Conservation (phyloP, 1,139 yeast species). For the Lodderomyces jiufengensis region DNA sequence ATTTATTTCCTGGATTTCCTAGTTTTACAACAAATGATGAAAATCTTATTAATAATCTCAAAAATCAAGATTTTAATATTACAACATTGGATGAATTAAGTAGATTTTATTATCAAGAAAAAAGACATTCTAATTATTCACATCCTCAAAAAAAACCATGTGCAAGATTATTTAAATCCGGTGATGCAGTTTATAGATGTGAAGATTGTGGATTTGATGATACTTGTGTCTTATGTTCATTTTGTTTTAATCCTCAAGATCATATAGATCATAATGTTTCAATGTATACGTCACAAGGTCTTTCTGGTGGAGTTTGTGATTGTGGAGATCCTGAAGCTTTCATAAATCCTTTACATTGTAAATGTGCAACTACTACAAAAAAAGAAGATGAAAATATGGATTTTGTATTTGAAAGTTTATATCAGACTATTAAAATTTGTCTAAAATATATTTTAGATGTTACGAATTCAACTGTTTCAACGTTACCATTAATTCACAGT, state of each 20-base stretch:
- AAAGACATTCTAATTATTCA: slow-evolving; percentile 13
- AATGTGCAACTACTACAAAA: slow-evolving; percentile 20
- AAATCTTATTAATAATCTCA: background rate
- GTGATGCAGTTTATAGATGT: slow-evolving; percentile 68
- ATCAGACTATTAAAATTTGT: slow-evolving; percentile 31
- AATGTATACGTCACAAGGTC: slow-evolving; percentile 47
- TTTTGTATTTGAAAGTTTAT: slow-evolving; percentile 18
- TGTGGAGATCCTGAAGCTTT: slow-evolving; percentile 92
- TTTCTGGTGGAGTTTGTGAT: slow-evolving; percentile 70
- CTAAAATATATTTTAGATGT: slow-evolving; percentile 51
- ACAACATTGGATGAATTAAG: slow-evolving; percentile 13
- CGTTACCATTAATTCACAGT: slow-evolving; percentile 35
- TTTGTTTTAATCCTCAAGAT: slow-evolving; percentile 66
- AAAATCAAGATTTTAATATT: slow-evolving; percentile 15
- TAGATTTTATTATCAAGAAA: slow-evolving; percentile 14
- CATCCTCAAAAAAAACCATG: slow-evolving; percentile 48
- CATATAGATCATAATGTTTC: slow-evolving; percentile 63
- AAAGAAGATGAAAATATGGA: slow-evolving; percentile 6
- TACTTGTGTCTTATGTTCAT: slow-evolving; percentile 68
- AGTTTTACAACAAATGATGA: slow-evolving; percentile 9
- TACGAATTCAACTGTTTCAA: slow-evolving; percentile 30
- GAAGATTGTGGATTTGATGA: slow-evolving; percentile 65
- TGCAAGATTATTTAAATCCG: slow-evolving; percentile 54
- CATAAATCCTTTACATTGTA: slow-evolving; percentile 53
- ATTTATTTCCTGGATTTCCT: slow-evolving; percentile 32